Conservation (phyloP, 106 monocot species). For the Dendrobium nobile region DNA sequence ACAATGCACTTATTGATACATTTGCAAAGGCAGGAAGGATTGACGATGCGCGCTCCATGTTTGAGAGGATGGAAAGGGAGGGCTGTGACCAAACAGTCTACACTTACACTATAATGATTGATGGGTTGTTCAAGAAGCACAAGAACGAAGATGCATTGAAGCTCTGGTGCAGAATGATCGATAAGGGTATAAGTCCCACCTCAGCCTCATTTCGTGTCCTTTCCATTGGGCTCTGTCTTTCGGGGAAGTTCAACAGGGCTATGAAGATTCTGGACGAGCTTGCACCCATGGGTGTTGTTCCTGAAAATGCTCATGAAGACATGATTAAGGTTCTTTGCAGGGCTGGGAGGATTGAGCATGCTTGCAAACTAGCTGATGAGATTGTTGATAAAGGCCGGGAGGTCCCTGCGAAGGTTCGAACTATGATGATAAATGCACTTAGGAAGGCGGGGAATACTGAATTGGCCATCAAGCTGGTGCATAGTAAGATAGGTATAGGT, state of each 20-base stretch:
- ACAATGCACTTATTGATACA: constrained; percentile 70
- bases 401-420: constrained; percentile 76
- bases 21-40: constrained; percentile 53
- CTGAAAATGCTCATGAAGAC: constrained; percentile 79
- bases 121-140: constrained; percentile 73
- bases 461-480: constrained; percentile 73
- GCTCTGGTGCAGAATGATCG: constrained; percentile 80
- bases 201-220: constrained; percentile 63
- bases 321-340: constrained; percentile 84
- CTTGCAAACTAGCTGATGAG: constrained; percentile 80
- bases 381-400: constrained; percentile 79
- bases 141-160: constrained; percentile 87
- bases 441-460: constrained; percentile 84
- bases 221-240: constrained; percentile 73
- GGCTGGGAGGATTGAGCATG: constrained; percentile 69
- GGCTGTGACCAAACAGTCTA: constrained; percentile 69
- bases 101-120: constrained; percentile 83
- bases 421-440: constrained; percentile 83
- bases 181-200: constrained; percentile 78
- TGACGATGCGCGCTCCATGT: constrained; percentile 48
- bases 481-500: constrained; percentile 91
- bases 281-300: constrained; percentile 84
- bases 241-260: constrained; percentile 83
- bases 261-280: constrained; percentile 79
- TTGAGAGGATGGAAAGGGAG: constrained; percentile 63